Base-by-base conservation (phyloP, 768 basidiomycete genomes). In the Lentinula edodes region DNA sequence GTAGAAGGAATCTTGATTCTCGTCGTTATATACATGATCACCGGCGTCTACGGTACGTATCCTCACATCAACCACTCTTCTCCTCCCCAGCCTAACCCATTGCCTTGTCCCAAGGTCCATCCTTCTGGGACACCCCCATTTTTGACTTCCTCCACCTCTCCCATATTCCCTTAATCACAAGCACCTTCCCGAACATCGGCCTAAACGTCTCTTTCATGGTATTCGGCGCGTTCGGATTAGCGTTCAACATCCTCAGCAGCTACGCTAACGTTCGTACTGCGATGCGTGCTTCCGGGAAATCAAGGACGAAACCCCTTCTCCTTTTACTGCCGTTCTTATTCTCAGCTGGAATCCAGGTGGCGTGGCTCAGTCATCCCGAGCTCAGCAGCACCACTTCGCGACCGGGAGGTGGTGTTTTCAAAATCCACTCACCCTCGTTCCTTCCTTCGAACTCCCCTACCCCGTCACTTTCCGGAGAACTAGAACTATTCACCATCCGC, bases 1-100 rank as follows among this genome's bases (percentile, higher is more conserved):
- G 91, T 98, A 2, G 97, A 98, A 72, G 97, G 97, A 6, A 96
- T 98, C 65, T 76, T 99, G 39, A 82, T 98, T 73, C 88, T 98
- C 60, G 78, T 88, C 32, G 71, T 66, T 8, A 87, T 98, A 59
- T 98, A 88, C 75, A 65, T 86, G 35, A 76, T 96, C 57, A 89
- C 90, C 12, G 95, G 93, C 0, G 72, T 90, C 56, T 87, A 80
- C 67, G 92, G 92, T 85, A 63, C 52, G 80, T 69, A 20, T 46
- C 7, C 52, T 32, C 38, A 9, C 6, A 35, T 55, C 28, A 2
- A 3, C 28, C 3, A 2, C 28, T 28, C 28, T 3, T 28, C 28
- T 28, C 28, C 3, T 10, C 39, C n/a, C 6, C 23, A 28, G 43
- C 20, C 53, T 63, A n/a, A 66, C 6, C 18, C 12, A 61, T 8